Evolutionary conservation across 1,139 yeast genomes (phyloP).

Genomic region (Hyphopichia pseudoburtonii): DNA sequence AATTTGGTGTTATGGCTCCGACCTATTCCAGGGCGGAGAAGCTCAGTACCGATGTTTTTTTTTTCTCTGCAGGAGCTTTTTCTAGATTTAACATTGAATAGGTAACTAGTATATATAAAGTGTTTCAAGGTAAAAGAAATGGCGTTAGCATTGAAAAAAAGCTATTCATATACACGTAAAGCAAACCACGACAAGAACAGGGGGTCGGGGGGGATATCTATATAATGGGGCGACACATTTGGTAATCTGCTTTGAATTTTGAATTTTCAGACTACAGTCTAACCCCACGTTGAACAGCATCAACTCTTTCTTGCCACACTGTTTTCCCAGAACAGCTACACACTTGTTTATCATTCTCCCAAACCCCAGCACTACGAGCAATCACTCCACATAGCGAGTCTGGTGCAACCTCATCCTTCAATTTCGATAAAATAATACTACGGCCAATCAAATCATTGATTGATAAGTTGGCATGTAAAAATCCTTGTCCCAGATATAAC

Average conservation of each 20-base stretch:
- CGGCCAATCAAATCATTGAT: conserved; percentile 77
- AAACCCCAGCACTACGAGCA: conserved; percentile 94
- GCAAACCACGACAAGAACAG: too few relatives aligned
- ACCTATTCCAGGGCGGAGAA: too few relatives aligned
- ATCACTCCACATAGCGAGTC: conserved; percentile 77
- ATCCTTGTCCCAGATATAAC: conserved; percentile 60
- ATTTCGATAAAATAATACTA: conserved; percentile 61
- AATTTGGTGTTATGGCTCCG: too few relatives aligned
- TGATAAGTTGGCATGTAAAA: conserved; percentile 55
- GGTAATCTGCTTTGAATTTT: background rate
- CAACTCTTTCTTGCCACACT: conserved; percentile 90
- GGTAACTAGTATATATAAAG: too few relatives aligned
- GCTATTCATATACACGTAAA: too few relatives aligned
- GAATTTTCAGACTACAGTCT: conserved; percentile 14
- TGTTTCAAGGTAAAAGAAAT: too few relatives aligned
- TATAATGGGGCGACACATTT: too few relatives aligned
- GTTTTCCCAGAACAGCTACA: conserved; percentile 96
- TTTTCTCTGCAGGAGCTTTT: too few relatives aligned
- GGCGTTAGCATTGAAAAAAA: too few relatives aligned
- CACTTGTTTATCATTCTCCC: conserved; percentile 93
- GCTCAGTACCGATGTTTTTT: too few relatives aligned
- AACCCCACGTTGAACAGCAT: conserved; percentile 62
- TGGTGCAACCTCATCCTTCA: conserved; percentile 34
- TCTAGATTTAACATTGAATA: too few relatives aligned
- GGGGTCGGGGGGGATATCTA: too few relatives aligned